A percentile compares a stretch with the other conserved stretches of the same genome.
These are phyloP conservation scores for Skeletonema menzelii DNA, from an alignment of 108 stramenopile species.

Conservation along the genomic window DNA sequence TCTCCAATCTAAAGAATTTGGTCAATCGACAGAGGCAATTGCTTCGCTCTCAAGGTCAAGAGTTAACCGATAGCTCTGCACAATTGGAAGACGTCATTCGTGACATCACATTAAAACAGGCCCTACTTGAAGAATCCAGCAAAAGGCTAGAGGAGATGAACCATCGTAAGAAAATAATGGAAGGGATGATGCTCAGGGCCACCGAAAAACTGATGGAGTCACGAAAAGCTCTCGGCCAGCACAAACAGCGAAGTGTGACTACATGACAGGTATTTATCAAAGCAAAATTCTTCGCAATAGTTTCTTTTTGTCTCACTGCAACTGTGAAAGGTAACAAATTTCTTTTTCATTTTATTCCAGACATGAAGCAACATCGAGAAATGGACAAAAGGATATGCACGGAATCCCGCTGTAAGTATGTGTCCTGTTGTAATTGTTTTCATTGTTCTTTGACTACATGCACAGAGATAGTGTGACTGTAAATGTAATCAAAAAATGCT, in stretches of 20 bases:
- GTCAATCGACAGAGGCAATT: conserved; percentile 35
- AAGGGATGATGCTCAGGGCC: conserved; percentile 42
- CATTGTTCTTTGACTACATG: background rate
- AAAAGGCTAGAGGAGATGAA: conserved; percentile 37
- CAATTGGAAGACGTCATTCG: conserved; percentile 24
- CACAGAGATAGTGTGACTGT: background rate
- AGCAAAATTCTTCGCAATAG: background rate
- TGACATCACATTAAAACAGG: conserved; percentile 39
- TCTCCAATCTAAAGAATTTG: conserved; percentile 32
- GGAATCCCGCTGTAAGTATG: background rate
- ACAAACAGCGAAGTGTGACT: background rate
- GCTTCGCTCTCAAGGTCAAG: conserved; percentile 19
- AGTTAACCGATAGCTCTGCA: conserved; percentile 33
- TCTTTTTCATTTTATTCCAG: background rate
- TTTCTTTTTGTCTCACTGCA: background rate
- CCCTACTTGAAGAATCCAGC: conserved; percentile 24
- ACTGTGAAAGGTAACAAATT: background rate
- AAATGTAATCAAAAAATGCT: background rate
- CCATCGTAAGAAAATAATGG: conserved; percentile 36
- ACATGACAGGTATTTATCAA: background rate
- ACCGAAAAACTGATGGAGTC: conserved; percentile 43
- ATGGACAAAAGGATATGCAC: background rate
- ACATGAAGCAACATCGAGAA: background rate
- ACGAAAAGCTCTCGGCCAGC: conserved; percentile 28
- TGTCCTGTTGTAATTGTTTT: background rate